Evolutionary conservation across 305 asterid species (phyloP).

Genomic region (Andrographis paniculata): DNA sequence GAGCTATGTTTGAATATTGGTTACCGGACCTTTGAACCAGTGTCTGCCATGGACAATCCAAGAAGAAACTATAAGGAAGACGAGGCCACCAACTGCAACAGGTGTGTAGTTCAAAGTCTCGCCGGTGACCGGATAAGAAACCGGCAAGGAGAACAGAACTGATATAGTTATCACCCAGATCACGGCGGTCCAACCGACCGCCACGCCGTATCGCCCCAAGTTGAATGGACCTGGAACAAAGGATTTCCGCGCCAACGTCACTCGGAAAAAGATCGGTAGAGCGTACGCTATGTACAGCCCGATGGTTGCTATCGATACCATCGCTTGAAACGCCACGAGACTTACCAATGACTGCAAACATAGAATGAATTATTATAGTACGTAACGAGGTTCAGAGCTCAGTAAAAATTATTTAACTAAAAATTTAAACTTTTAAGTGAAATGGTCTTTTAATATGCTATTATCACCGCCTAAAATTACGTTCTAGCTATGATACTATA

Average conservation of each 20-base stretch:
- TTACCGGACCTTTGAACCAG: constrained; percentile 93
- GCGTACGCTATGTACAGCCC: constrained; percentile 95
- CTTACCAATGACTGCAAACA: constrained; percentile 85
- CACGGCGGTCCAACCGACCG: constrained; percentile 73
- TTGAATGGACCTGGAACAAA: constrained; percentile 77
- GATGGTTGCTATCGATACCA: constrained; percentile 92
- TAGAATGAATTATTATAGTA: neutral
- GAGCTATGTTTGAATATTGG: constrained; percentile 47
- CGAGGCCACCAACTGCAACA: constrained; percentile 81
- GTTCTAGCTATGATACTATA: too few species aligned
- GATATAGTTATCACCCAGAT: constrained; percentile 78
- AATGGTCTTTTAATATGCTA: too few species aligned
- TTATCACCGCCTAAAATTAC: too few species aligned
- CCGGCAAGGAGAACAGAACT: constrained; percentile 88
- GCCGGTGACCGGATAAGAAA: constrained; percentile 61
- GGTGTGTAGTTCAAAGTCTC: constrained; percentile 91
- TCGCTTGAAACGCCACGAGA: constrained; percentile 89
- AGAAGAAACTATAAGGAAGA: constrained; percentile 40
- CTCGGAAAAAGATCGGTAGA: constrained; percentile 75
- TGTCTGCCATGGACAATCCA: constrained; percentile 73
- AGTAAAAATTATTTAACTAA: neutral
- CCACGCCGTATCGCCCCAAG: constrained; percentile 64
- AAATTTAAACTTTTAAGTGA: too few species aligned
- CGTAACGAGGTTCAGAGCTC: neutral
- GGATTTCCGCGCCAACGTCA: constrained; percentile 70